Evolutionary conservation across 2,329 filamentous ascomycete species (phyloP).

Genomic region (Waltergamsia citrina): DNA sequence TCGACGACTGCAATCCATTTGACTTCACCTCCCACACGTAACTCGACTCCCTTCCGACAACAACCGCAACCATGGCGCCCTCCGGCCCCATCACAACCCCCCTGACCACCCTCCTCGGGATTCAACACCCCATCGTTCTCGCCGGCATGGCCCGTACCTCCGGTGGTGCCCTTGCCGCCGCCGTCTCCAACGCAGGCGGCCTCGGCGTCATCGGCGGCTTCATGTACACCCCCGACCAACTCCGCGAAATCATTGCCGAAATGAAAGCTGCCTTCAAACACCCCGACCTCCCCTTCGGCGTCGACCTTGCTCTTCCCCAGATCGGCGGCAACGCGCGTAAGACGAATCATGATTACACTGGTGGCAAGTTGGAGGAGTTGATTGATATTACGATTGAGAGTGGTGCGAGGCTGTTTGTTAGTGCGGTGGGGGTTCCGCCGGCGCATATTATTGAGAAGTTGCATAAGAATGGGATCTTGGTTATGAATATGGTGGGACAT

Average conservation of each 20-base stretch:
- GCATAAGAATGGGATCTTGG: slow-evolving; percentile 68
- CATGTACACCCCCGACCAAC: slow-evolving; percentile 64
- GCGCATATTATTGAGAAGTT: slow-evolving; percentile 62
- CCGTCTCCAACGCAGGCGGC: slow-evolving; percentile 81
- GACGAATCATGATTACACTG: slow-evolving; percentile 94
- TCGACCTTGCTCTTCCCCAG: slow-evolving; percentile 87
- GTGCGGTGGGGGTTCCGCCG: slow-evolving; percentile 81
- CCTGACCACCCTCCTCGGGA: slow-evolving; percentile 68
- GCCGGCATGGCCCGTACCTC: slow-evolving; percentile 90
- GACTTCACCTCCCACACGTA: not conserved
- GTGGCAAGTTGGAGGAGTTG: slow-evolving; percentile 78
- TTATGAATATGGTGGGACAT: slow-evolving; percentile 98
- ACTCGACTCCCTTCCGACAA: not conserved
- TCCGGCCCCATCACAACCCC: slow-evolving; percentile 60
- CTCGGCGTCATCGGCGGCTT: slow-evolving; percentile 66
- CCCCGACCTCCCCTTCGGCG: slow-evolving; percentile 71
- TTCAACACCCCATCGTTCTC: slow-evolving; percentile 81
- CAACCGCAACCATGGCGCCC: slow-evolving; percentile 23
- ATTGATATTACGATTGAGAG: slow-evolving; percentile 79
- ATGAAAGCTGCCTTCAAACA: slow-evolving; percentile 65
- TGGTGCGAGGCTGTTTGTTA: slow-evolving; percentile 78
- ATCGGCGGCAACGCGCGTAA: slow-evolving; percentile 74
- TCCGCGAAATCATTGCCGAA: slow-evolving; percentile 74
- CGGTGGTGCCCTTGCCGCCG: slow-evolving; percentile 68
- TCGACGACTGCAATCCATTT: not conserved